Conservation (phyloP, 1,284 basidiomycete genomes). For the Pulveroboletus sp. region DNA sequence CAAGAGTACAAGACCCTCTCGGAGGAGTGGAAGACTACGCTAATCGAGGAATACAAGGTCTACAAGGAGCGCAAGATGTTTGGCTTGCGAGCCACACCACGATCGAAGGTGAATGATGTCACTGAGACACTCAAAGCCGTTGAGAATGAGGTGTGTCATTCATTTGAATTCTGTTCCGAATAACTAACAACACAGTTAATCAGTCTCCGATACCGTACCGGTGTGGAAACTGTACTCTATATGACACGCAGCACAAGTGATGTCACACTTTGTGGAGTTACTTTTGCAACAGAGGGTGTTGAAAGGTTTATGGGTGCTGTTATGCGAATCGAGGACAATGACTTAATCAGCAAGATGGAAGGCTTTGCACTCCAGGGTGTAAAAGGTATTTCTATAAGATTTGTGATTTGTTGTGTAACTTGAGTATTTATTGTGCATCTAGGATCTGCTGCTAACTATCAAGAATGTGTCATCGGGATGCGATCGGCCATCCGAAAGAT, state of each 20-base stretch:
- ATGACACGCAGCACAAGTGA: not conserved
- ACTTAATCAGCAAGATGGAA: not conserved
- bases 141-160: not conserved
- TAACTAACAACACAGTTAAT: not conserved
- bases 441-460: not conserved
- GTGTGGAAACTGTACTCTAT: not conserved
- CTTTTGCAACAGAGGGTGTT: not conserved
- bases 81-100: too few relatives aligned
- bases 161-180: too few relatives aligned
- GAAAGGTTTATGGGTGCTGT: not conserved
- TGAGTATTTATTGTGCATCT: not conserved
- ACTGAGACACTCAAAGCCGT: not conserved
- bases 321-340: not conserved
- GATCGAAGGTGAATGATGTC: not conserved
- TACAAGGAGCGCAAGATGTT: too few relatives aligned
- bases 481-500: not conserved
- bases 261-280: not conserved
- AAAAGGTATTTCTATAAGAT: not conserved
- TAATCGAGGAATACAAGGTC: too few relatives aligned
- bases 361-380: not conserved
- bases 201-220: not conserved
- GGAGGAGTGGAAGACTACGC: too few relatives aligned
- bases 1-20: too few relatives aligned
- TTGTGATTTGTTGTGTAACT: not conserved
- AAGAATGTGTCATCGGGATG: not conserved